Evolutionary conservation across 2,329 filamentous ascomycete genomes (phyloP), one percentile per base, ranked within the genome.

Genomic region (Cyanodermella asteris): DNA sequence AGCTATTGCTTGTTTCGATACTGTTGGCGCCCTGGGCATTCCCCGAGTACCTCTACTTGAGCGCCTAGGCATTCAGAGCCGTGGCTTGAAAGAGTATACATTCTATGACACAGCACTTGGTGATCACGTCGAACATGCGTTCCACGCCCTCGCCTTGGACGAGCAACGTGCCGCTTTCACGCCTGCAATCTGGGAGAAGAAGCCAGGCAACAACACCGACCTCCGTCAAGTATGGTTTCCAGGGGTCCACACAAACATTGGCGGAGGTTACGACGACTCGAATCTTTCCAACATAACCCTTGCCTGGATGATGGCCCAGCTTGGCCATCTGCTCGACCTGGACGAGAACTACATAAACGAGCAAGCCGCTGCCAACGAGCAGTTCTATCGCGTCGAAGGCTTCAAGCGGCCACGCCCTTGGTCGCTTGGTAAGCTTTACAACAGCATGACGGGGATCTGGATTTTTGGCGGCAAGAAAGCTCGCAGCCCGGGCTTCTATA

Each of bases 171-270:
- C 36, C 7, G 53, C 59, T 0, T 65, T 61, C 32, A 45, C 47
- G 0, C 60, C 61, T 0, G 58, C 59, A 0, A 39, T 64, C 1
- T 65, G 59, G 59, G 52, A 56, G 25, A 50, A 57, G 17, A 48
- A 51, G 9, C 24, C 18, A 8, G 27, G 27, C 8, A 28, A 29
- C n/a, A 25, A 21, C 7, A 34, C 32, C 10, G 28, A 34, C 18
- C 22, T 34, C 8, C 13, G 28, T 7, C 32, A 34, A 23, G 32
- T 34, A 6, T 64, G 61, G 61, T 64, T 64, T 28, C 58, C 59
- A 0, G 61, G 61, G 7, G 51, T 49, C 15, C 61, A 65, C 34
- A 48, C 51, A 7, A 59, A 62, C 28, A 42, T 61, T 3, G 60
- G 60, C 3, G 32, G 32, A 5, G 60, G 56, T 1, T 53, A 50